Evolutionary conservation across 148 eudicot genomes (phyloP), one percentile per base, ranked within the genome.

Genomic region (Nepenthes mirabilis): DNA sequence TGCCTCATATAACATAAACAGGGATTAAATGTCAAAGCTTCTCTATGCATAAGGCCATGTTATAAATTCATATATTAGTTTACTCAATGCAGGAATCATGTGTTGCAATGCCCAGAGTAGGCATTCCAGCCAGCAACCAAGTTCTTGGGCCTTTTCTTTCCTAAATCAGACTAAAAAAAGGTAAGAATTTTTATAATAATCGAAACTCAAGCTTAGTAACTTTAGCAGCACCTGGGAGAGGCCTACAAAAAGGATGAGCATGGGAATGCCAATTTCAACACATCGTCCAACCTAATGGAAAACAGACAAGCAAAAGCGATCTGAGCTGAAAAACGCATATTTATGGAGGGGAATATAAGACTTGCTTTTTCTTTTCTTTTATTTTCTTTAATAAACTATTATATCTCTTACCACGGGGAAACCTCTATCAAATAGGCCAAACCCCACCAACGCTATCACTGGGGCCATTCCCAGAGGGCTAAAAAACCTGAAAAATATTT

Each of bases 391-490:
- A 3, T 9, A 2, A 23, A 23, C 23, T 34, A 58, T 58, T 6
- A 36, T 12, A 40, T 14, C 14, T 47, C 68, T 75, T 66, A 93
- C 98, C 95, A 88, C 80, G 43, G 96, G 96, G 69, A 93, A 93
- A 70, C 98, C 96, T 77, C 88, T 75, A 65, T 93, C 96, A 55
- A 93, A 79, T n/a, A 93, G 80, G 55, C 99, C 95, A 65, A 93
- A 93, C 14, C 99, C 99, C 12, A 76, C 91, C 68, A 89, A 76
- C 36, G 96, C 80, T 58, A 93, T 82, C 48, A 93, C 96, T 14
- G 99, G 99, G 67, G 78, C 99, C 96, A 93, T 84, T 43, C 91
- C 95, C 65, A 86, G 64, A 45, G 99, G 99, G 65, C 96, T 93
- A 73, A 93, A 91, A 75, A 91, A 91, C 73, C 97, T 91, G 93